These are phyloP conservation scores for Hypocreales sp. DNA, from an alignment of 2,329 filamentous ascomycete genomes.

Conservation along the genomic window DNA sequence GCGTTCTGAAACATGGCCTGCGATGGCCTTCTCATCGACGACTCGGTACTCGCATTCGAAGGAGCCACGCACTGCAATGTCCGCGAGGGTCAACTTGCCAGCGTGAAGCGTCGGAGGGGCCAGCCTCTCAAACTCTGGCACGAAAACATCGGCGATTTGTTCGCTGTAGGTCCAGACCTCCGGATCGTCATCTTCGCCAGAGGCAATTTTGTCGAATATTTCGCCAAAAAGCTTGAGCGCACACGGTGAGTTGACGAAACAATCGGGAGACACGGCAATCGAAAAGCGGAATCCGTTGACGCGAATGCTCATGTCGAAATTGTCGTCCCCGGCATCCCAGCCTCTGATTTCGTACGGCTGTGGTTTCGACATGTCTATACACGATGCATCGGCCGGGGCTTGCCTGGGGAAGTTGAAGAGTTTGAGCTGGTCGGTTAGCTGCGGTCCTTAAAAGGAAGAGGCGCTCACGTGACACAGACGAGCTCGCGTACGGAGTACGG, in stretches of 20 bases:
- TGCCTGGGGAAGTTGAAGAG: too few species aligned
- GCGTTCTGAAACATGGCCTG: not conserved
- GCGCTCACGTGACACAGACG: too few species aligned
- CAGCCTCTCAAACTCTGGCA: constrained; percentile 2
- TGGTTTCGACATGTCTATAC: too few species aligned
- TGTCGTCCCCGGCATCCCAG: constrained; percentile 4
- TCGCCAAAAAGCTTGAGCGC: constrained; percentile 1
- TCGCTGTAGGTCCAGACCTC: constrained; percentile 4
- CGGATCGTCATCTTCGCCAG: constrained; percentile 2
- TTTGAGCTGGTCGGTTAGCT: too few species aligned
- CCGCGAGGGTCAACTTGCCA: constrained; percentile 4
- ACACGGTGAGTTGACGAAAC: constrained; percentile 3
- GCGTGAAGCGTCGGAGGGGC: constrained; percentile 1
- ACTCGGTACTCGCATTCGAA: constrained; percentile 3
- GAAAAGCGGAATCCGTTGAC: constrained; percentile 3
- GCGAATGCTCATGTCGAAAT: constrained; percentile 3
- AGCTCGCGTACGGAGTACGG: too few species aligned
- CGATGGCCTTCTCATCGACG: constrained; percentile 1
- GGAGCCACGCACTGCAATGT: constrained; percentile 1
- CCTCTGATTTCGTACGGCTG: constrained; percentile 3
- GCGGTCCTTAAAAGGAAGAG: too few species aligned
- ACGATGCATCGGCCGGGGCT: too few species aligned
- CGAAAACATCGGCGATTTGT: constrained; percentile 3
- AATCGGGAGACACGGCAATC: constrained; percentile 1
- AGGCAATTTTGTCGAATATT: constrained; percentile 1